A percentile compares a stretch with the other conserved stretches of the same genome.
Conservation (phyloP, 495 filamentous ascomycete species). For the Xylaria flabelliformis region DNA sequence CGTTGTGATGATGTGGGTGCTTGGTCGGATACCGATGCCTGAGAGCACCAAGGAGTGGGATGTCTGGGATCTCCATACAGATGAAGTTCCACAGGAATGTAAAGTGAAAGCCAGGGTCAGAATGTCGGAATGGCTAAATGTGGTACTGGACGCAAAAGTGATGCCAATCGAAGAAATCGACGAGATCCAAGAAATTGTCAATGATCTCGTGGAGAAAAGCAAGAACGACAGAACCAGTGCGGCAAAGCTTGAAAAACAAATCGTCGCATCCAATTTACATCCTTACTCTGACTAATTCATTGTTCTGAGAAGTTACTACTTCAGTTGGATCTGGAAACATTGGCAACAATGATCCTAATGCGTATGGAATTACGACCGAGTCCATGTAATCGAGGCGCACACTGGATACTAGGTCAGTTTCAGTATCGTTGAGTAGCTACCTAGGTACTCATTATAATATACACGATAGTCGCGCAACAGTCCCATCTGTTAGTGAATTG, state of each 20-base stretch:
- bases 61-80: neutral
- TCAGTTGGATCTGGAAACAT: neutral
- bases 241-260: neutral
- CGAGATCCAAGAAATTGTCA: slow-evolving; percentile 3
- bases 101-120: neutral
- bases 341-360: neutral
- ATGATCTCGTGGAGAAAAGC: neutral
- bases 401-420: neutral
- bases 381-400: neutral
- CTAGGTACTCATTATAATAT: neutral
- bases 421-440: neutral
- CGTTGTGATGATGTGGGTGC: slow-evolving; percentile 21
- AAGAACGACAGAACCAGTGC: neutral
- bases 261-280: neutral
- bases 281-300: neutral
- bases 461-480: neutral
- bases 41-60: neutral
- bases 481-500: neutral
- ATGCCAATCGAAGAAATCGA: neutral
- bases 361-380: neutral
- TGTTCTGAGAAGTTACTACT: neutral
- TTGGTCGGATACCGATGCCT: slow-evolving; percentile 2
- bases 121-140: neutral
- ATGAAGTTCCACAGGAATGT: neutral
- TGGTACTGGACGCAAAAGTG: neutral